Base-by-base conservation (phyloP, 2,329 filamentous ascomycete species). In the Verticillium longisporum region DNA sequence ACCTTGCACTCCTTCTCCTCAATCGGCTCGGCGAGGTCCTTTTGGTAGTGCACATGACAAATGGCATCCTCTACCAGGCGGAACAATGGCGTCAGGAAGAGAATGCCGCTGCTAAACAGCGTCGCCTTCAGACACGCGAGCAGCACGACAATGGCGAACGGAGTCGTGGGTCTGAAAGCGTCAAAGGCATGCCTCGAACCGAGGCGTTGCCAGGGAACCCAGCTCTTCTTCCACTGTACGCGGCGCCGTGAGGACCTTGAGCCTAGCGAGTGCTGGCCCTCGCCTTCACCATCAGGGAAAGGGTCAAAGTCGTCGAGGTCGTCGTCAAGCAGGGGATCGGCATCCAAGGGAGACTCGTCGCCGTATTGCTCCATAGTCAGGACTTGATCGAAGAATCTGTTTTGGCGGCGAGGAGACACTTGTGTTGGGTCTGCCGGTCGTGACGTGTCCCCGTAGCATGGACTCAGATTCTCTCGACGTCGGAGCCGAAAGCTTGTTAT, bases 1-100 rank as follows among this genome's bases (percentile, higher is more conserved):
- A 69, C 71, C 62, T 79, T 79, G 67, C 77, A 80, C 60, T 72
- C 70, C 71, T 72, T 73, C 70, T 80, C 77, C 21, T 77, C 74
- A 31, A 77, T 74, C 0, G 71, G 63, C 1, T 68, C 73, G 0
- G 67, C 33, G 15, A 71, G 73, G 11, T 68, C 65, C 59, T 77
- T 72, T 4, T 69, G 50, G 58, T 72, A 75, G 64, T 76, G 68
- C 41, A 68, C 67, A 61, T 77, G 74, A 62, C 75, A 78, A 57
- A 78, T 66, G 63, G 70, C 66, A 59, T 78, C 75, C 67, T 78
- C 75, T 26, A 78, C 66, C n/a, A 78, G 69, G 6, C 75, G 71
- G 32, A 73, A 71, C 59, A 74, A 58, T n/a, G 76, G 74, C 4
- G 78, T 67, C 55, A 78, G 62, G 14, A 76, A 64, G 59, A 78